Percentiles rank a stretch among this genome's conserved stretches.
Conservation (phyloP, 1,284 basidiomycete genomes). For the Tylopilus orsonianus region DNA sequence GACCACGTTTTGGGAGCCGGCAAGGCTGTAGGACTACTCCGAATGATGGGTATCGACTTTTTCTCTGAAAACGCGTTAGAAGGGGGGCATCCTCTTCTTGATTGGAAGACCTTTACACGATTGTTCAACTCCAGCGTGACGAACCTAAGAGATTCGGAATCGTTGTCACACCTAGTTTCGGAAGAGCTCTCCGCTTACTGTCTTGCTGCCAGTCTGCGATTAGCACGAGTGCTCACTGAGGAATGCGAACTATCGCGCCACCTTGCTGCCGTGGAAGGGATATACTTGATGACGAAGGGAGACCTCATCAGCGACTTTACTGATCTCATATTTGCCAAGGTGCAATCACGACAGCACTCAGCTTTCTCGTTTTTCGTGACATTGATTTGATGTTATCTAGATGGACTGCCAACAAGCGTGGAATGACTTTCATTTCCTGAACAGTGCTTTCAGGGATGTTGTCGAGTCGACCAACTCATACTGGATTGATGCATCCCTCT, state of each 20-base stretch:
- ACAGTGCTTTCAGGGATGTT: slow-evolving; percentile 71
- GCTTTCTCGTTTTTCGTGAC: background rate
- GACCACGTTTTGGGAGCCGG: slow-evolving; percentile 67
- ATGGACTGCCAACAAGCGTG: slow-evolving; percentile 71
- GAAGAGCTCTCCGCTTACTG: slow-evolving; percentile 65
- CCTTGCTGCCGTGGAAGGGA: slow-evolving; percentile 67
- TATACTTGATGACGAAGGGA: slow-evolving; percentile 73
- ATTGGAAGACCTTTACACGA: slow-evolving; percentile 33
- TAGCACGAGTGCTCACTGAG: slow-evolving; percentile 61
- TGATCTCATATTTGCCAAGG: slow-evolving; percentile 71
- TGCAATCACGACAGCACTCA: slow-evolving; percentile 33
- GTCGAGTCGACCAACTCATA: slow-evolving; percentile 50
- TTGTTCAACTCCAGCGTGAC: slow-evolving; percentile 31
- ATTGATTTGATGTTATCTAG: slow-evolving; percentile 37
- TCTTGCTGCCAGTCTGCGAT: slow-evolving; percentile 49
- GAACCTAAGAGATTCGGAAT: slow-evolving; percentile 51
- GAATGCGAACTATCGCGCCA: slow-evolving; percentile 74
- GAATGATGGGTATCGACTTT: slow-evolving; percentile 39
- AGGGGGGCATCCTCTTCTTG: slow-evolving; percentile 13
- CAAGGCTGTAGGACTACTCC: slow-evolving; percentile 75
- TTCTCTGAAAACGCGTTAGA: slow-evolving; percentile 27
- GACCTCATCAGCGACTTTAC: slow-evolving; percentile 73
- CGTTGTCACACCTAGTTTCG: slow-evolving; percentile 59
- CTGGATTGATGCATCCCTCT: slow-evolving; percentile 63
- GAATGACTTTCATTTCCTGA: slow-evolving; percentile 84